Evolutionary conservation across 2,329 filamentous ascomycete genomes (phyloP).

Genomic region (Ophiostoma australiae): DNA sequence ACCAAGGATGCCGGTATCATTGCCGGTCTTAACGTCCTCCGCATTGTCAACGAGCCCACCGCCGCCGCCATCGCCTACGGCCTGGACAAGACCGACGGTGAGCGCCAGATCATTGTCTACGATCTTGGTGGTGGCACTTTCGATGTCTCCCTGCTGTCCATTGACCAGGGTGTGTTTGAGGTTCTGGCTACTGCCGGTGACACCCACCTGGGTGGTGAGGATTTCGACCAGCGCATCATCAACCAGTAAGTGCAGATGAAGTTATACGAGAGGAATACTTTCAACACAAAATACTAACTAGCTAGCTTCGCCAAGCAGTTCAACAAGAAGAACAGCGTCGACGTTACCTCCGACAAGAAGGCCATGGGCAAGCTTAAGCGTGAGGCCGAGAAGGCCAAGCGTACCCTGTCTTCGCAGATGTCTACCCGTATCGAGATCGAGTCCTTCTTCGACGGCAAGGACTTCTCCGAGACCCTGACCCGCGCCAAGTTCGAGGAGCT

Average conservation of each 20-base stretch:
- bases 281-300: neutral
- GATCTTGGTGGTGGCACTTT: constrained; percentile 93
- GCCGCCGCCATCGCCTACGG: constrained; percentile 93
- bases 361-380: constrained; percentile 99
- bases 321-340: constrained; percentile 96
- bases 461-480: constrained; percentile 97
- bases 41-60: constrained; percentile 95
- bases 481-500: constrained; percentile 99
- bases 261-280: neutral
- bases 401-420: constrained; percentile 91
- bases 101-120: constrained; percentile 88
- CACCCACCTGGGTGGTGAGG: constrained; percentile 95
- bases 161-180: constrained; percentile 90
- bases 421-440: constrained; percentile 94
- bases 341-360: constrained; percentile 92
- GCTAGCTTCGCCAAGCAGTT: constrained; percentile 78
- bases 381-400: constrained; percentile 99
- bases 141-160: constrained; percentile 88
- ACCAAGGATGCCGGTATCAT: constrained; percentile 94
- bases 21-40: constrained; percentile 88
- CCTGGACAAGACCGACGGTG: constrained; percentile 76
- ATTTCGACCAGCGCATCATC: constrained; percentile 97
- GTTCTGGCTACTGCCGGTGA: constrained; percentile 93
- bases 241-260: constrained; percentile 67
- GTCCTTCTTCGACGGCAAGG: constrained; percentile 91